phyloP scores from a whole-genome alignment of 2,329 filamentous ascomycete species.

The Trichoderma aggressivum region DNA sequence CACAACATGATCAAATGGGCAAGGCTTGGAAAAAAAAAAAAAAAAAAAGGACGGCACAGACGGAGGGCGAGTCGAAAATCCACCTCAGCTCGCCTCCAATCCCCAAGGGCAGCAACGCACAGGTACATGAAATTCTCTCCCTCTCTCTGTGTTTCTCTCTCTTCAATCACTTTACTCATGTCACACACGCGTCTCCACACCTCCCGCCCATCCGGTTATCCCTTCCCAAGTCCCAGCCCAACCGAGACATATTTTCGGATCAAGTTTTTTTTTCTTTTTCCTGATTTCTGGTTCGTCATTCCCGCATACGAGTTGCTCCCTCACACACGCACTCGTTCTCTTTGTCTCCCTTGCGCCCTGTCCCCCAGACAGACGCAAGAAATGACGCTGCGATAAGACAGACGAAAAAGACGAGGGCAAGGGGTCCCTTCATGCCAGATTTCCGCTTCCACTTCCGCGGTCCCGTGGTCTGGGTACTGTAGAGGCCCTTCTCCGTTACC shows the following conservation, averaged over 20 bases:
- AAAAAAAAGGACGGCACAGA: not conserved
- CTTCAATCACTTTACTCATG: not conserved
- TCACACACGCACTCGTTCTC: not conserved
- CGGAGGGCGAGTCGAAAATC: not conserved
- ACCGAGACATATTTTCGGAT: not conserved
- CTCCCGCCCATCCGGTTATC: not conserved
- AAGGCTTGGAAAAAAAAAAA: not conserved
- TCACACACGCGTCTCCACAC: slow-evolving; percentile 4
- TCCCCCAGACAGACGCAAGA: not conserved
- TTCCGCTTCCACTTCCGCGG: not conserved
- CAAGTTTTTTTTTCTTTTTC: not conserved
- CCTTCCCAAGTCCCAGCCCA: not conserved
- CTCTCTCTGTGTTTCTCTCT: not conserved
- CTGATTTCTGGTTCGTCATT: not conserved
- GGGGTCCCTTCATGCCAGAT: not conserved
- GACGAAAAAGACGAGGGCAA: not conserved
- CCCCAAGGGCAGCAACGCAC: not conserved
- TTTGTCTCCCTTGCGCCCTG: not conserved
- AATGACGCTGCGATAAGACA: slow-evolving; percentile 1
- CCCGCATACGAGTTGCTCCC: not conserved
- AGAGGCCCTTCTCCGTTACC: not conserved
- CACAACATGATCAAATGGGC: not conserved
- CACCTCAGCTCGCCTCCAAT: not conserved
- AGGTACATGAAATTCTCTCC: not conserved
- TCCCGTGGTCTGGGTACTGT: not conserved